Evolutionary conservation across 1,284 basidiomycete species (phyloP).

Genomic region (Boletus semigastroideus): DNA sequence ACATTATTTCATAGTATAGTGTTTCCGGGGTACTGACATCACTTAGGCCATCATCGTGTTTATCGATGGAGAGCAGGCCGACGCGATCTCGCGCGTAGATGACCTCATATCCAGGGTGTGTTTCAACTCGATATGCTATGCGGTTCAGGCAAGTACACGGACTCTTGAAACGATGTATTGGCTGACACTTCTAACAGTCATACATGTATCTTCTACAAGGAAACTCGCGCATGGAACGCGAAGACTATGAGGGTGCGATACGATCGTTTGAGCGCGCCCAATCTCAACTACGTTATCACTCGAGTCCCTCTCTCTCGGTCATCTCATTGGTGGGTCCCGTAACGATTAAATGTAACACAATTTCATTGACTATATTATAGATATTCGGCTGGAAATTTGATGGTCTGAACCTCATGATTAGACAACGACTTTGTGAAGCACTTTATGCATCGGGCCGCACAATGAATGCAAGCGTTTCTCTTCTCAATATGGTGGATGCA

Average conservation of each 20-base stretch:
- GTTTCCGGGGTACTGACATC: not conserved
- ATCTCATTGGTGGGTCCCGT: not conserved
- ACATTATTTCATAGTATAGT: not conserved
- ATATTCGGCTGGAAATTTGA: not conserved
- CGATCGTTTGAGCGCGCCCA: not conserved
- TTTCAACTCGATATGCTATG: not conserved
- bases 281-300: not conserved
- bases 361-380: not conserved
- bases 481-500: not conserved
- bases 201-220: not conserved
- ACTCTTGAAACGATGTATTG: not conserved
- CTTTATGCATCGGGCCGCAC: not conserved
- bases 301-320: not conserved
- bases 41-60: not conserved
- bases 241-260: not conserved
- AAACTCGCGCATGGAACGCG: not conserved
- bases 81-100: not conserved
- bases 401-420: not conserved
- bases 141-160: not conserved
- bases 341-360: not conserved
- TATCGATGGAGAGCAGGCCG: not conserved
- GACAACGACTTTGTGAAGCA: not conserved
- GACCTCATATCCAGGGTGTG: not conserved
- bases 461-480: not conserved
- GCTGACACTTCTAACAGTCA: not conserved